These are phyloP conservation scores for Dipteronia sinensis DNA, from an alignment of 345 rosid genomes.

Conservation along the genomic window DNA sequence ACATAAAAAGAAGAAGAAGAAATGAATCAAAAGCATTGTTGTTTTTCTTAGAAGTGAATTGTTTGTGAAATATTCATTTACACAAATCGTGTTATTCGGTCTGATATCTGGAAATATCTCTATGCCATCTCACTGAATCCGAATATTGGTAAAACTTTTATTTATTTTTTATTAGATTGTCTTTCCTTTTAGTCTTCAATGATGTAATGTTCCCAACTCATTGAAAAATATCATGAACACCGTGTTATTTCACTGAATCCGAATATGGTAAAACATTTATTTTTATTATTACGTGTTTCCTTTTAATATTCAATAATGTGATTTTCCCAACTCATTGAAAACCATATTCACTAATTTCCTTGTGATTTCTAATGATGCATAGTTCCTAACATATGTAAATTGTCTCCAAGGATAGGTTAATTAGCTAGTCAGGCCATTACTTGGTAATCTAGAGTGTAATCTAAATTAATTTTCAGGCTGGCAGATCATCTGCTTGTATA, in stretches of 20 bases:
- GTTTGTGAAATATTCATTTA: neutral
- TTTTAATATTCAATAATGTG: too few species aligned
- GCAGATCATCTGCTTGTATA: neutral
- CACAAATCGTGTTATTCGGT: too few species aligned
- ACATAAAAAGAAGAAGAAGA: neutral
- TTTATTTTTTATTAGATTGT: too few species aligned
- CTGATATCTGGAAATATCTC: neutral
- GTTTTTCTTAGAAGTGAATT: neutral
- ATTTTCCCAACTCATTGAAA: too few species aligned
- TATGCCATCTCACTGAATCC: neutral
- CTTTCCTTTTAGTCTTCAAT: neutral
- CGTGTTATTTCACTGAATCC: too few species aligned
- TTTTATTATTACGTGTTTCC: too few species aligned
- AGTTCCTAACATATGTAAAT: neutral
- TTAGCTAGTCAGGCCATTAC: neutral
- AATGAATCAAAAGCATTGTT: neutral
- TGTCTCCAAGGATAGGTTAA: neutral
- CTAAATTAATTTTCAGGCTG: neutral
- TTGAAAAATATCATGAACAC: too few species aligned
- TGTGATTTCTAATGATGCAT: neutral
- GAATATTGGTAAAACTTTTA: neutral
- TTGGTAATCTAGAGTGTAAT: slow-evolving; percentile 1
- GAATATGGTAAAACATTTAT: too few species aligned
- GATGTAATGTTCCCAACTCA: too few species aligned
- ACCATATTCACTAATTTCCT: neutral